These are phyloP conservation scores for Diplocarpon rosae DNA, from an alignment of 2,329 filamentous ascomycete species.

Conservation along the genomic window DNA sequence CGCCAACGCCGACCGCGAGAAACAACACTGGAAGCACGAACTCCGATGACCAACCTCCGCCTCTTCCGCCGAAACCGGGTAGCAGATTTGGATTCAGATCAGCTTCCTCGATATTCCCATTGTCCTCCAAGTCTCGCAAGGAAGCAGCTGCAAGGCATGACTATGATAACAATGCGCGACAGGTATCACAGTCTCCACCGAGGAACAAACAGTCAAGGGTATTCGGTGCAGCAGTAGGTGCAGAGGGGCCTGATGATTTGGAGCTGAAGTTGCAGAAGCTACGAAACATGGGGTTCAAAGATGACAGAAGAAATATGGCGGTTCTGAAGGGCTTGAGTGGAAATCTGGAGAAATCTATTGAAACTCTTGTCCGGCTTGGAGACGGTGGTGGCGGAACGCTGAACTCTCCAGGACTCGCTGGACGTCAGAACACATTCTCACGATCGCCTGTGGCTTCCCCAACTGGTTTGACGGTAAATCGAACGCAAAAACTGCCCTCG, in stretches of 20 bases:
- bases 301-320: slow-evolving; percentile 69
- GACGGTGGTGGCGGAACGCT: slow-evolving; percentile 49
- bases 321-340: slow-evolving; percentile 76
- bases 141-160: slow-evolving; percentile 16
- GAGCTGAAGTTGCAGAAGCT: slow-evolving; percentile 69
- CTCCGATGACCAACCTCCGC: slow-evolving; percentile 43
- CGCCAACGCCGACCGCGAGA: slow-evolving; percentile 32
- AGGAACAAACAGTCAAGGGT: slow-evolving; percentile 49
- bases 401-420: slow-evolving; percentile 9
- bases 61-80: slow-evolving; percentile 50
- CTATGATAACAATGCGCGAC: slow-evolving; percentile 8
- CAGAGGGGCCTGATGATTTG: slow-evolving; percentile 43
- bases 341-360: slow-evolving; percentile 76
- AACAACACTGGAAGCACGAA: slow-evolving; percentile 34
- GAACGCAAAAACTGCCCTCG: slow-evolving; percentile 13
- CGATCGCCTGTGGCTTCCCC: slow-evolving; percentile 40
- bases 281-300: slow-evolving; percentile 83
- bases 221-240: slow-evolving; percentile 58
- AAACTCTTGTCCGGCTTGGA: slow-evolving; percentile 72
- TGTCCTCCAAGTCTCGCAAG: slow-evolving; percentile 38
- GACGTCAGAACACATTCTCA: slow-evolving; percentile 30
- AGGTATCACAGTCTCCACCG: slow-evolving; percentile 20
- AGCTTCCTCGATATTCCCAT: slow-evolving; percentile 41
- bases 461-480: slow-evolving; percentile 24
- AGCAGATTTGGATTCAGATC: slow-evolving; percentile 51